Conservation (phyloP, 2,329 filamentous ascomycete species). For the Nakataea oryzae region DNA sequence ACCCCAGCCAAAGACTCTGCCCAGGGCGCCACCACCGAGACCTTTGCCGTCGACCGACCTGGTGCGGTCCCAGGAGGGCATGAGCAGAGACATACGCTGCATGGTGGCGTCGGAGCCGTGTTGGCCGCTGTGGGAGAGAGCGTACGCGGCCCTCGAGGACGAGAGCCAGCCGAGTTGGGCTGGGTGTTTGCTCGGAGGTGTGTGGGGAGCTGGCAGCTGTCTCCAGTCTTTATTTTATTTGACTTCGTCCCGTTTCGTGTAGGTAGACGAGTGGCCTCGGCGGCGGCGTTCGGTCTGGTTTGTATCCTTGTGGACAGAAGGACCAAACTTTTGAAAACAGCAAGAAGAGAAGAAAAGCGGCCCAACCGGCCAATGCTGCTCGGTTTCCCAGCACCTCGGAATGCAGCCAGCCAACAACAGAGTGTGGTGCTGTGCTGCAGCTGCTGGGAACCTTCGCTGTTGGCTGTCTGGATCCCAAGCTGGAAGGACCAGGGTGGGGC, state of each 20-base stretch:
- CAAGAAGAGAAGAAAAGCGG: neutral
- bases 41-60: constrained; percentile 11
- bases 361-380: neutral
- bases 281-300: neutral
- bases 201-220: neutral
- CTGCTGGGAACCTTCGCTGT: neutral
- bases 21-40: neutral
- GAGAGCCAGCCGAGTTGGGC: neutral
- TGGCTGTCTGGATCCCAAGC: neutral
- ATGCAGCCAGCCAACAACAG: neutral
- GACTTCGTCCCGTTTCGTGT: too few species aligned
- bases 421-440: too few species aligned
- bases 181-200: neutral
- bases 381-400: neutral
- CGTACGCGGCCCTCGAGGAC: neutral
- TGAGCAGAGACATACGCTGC: constrained; percentile 35
- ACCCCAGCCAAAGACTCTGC: constrained; percentile 46
- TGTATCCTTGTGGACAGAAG: neutral
- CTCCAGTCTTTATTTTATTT: too few species aligned
- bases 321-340: too few species aligned
- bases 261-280: neutral
- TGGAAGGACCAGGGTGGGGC: neutral
- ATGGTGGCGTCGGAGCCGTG: constrained; percentile 16
- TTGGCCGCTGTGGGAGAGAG: neutral
- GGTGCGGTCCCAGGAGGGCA: constrained; percentile 26